A percentile compares a stretch with the other conserved stretches of the same genome.
These are phyloP conservation scores for Zygosaccharomyces gambellarensis DNA, from an alignment of 805 yeast genomes.

Conservation along the genomic window DNA sequence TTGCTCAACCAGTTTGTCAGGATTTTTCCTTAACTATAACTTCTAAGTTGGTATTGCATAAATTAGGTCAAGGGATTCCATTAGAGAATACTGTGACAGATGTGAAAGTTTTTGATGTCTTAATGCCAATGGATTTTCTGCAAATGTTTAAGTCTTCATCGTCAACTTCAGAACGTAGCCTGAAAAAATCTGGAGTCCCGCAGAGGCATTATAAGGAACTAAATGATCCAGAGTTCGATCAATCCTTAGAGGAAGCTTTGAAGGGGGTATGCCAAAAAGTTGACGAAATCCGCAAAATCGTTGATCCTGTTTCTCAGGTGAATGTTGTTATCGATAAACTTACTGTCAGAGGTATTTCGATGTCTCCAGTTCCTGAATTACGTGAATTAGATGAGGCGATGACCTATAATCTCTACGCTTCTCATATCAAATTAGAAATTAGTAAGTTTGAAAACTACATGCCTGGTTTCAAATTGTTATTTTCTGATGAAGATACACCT, in stretches of 20 bases:
- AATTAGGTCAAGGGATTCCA: not conserved
- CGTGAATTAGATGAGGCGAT: constrained; percentile 20
- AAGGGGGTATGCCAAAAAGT: not conserved
- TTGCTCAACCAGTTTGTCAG: not conserved
- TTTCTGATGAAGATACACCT: constrained; percentile 41
- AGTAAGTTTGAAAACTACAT: constrained; percentile 32
- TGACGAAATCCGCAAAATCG: constrained; percentile 5
- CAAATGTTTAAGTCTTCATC: not conserved
- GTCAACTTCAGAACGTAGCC: not conserved
- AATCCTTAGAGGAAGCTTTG: constrained; percentile 1
- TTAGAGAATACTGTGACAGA: not conserved
- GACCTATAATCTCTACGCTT: constrained; percentile 20
- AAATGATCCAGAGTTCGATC: not conserved
- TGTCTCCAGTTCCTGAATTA: constrained; percentile 22
- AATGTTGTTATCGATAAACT: constrained; percentile 25
- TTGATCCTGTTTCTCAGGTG: constrained; percentile 16
- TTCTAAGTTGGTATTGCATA: not conserved
- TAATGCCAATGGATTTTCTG: not conserved
- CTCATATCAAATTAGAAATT: constrained; percentile 27
- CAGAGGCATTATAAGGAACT: not conserved
- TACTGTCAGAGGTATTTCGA: constrained; percentile 18
- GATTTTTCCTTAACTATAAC: not conserved
- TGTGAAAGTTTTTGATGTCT: constrained; percentile 1
- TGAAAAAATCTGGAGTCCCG: not conserved
- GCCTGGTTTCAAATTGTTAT: constrained; percentile 46